Percentiles rank a stretch among this genome's conserved stretches.
These are phyloP conservation scores for Crithidia brevicula DNA, from an alignment of 208 protist genomes.

Conservation along the genomic window DNA sequence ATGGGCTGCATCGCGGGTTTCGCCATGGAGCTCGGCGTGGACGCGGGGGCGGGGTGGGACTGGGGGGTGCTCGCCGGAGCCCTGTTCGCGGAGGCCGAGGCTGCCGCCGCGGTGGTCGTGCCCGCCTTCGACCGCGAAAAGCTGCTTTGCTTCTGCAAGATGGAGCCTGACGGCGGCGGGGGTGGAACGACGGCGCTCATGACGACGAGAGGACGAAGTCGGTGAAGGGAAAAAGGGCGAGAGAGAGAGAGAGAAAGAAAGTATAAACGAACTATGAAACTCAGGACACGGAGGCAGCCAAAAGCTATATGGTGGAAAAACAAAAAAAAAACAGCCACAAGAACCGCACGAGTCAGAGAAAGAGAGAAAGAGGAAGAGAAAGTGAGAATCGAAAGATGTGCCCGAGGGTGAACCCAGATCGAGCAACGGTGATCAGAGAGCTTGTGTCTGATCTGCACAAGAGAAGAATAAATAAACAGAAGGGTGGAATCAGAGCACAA, in stretches of 20 bases:
- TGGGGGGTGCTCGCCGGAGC: background rate
- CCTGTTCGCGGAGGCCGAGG: slow-evolving; percentile 8
- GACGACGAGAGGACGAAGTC: background rate
- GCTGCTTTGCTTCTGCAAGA: slow-evolving; percentile 40
- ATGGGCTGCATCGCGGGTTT: background rate
- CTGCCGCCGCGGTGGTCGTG: slow-evolving; percentile 8
- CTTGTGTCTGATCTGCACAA: background rate
- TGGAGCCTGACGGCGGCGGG: slow-evolving; percentile 26
- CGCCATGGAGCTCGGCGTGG: slow-evolving; percentile 5
- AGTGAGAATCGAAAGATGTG: background rate
- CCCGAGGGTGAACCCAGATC: background rate
- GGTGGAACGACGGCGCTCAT: slow-evolving; percentile 37
- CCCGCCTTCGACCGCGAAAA: slow-evolving; percentile 33
- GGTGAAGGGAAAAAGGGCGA: background rate
- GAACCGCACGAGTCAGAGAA: too few relatives aligned
- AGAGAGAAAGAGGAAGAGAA: background rate
- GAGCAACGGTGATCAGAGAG: too few relatives aligned
- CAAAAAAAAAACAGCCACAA: slow-evolving; percentile 4
- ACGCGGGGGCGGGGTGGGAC: background rate
- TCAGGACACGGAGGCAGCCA: background rate
- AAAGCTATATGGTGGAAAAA: background rate
- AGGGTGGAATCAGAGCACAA: too few relatives aligned
- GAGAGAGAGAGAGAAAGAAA: background rate
- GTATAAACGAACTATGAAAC: background rate
- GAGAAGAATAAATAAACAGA: slow-evolving; percentile 5